These are phyloP conservation scores for Taiozyma sp. DNA, from an alignment of 1,139 yeast species.

Conservation along the genomic window DNA sequence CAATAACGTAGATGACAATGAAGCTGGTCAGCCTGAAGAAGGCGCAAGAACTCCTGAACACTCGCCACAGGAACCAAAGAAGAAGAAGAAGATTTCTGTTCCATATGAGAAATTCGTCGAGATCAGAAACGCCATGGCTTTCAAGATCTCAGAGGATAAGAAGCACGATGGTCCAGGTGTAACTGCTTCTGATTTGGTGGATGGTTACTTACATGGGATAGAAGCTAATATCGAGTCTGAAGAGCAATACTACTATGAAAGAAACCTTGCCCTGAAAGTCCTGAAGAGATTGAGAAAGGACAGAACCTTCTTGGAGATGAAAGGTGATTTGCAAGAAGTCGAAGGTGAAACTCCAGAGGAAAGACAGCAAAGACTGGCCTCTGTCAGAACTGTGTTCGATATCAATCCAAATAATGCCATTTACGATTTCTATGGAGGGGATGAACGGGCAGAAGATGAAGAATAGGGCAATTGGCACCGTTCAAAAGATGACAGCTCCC, in stretches of 20 bases:
- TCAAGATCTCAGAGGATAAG: slow-evolving; percentile 53
- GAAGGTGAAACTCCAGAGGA: slow-evolving; percentile 26
- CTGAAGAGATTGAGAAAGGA: slow-evolving; percentile 81
- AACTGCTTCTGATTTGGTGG: slow-evolving; percentile 62
- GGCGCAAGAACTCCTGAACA: slow-evolving; percentile 9
- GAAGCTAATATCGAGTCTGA: slow-evolving; percentile 71
- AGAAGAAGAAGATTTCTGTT: slow-evolving; percentile 44
- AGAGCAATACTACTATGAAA: slow-evolving; percentile 65
- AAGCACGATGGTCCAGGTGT: slow-evolving; percentile 53
- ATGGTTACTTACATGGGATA: slow-evolving; percentile 74
- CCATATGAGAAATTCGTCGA: slow-evolving; percentile 83
- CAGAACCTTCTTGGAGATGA: slow-evolving; percentile 75
- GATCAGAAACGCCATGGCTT: slow-evolving; percentile 77
- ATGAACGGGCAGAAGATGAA: slow-evolving; percentile 4
- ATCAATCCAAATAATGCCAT: slow-evolving; percentile 86
- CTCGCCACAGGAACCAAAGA: slow-evolving; percentile 8
- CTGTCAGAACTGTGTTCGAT: slow-evolving; percentile 23
- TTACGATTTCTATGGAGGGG: slow-evolving; percentile 34
- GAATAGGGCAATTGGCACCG: neutral
- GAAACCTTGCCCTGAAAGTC: slow-evolving; percentile 71
- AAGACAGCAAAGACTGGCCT: slow-evolving; percentile 25
- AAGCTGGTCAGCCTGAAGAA: slow-evolving; percentile 7
- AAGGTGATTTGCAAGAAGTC: slow-evolving; percentile 39
- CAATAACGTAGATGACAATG: slow-evolving; percentile 9
- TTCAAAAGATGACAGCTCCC: neutral